Percentiles rank a stretch among this genome's conserved stretches.
These are phyloP conservation scores for Podaxis pistillaris DNA, from an alignment of 768 basidiomycete genomes.

Conservation along the genomic window DNA sequence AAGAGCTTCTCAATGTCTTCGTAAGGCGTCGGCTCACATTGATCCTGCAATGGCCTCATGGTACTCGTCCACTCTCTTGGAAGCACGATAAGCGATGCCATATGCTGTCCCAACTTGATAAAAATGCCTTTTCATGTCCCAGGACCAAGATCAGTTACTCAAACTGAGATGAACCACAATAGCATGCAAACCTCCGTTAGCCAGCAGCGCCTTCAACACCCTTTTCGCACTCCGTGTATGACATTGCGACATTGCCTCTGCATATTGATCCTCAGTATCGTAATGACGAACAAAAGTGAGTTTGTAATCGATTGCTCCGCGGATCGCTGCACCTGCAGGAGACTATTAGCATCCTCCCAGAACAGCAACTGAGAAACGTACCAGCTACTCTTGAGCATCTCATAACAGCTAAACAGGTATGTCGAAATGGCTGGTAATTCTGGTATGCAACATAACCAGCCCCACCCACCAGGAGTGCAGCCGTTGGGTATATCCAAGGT, in stretches of 20 bases:
- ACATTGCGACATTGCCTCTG: slow-evolving; percentile 67
- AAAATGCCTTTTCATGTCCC: slow-evolving; percentile 55
- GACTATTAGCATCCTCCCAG: slow-evolving; percentile 1
- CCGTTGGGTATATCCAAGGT: slow-evolving; percentile 38
- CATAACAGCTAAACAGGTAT: slow-evolving; percentile 67
- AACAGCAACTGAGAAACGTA: slow-evolving; percentile 27
- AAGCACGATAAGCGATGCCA: slow-evolving; percentile 60
- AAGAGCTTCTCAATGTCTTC: slow-evolving; percentile 77
- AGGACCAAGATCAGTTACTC: neutral
- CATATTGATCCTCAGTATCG: slow-evolving; percentile 45
- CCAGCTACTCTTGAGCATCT: slow-evolving; percentile 81
- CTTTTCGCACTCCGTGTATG: slow-evolving; percentile 81
- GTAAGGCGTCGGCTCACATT: slow-evolving; percentile 86
- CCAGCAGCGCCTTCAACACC: slow-evolving; percentile 79
- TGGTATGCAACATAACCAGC: slow-evolving; percentile 56
- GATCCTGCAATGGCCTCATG: slow-evolving; percentile 75
- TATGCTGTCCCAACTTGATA: slow-evolving; percentile 89
- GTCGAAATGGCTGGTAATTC: slow-evolving; percentile 69
- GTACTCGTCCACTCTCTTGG: slow-evolving; percentile 52
- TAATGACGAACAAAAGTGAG: slow-evolving; percentile 56
- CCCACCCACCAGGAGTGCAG: slow-evolving; percentile 33
- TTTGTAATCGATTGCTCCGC: slow-evolving; percentile 73
- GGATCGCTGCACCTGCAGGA: slow-evolving; percentile 55
- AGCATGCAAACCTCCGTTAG: slow-evolving; percentile 73
- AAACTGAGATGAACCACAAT: neutral